phyloP scores from a whole-genome alignment of 2,329 filamentous ascomycete genomes.

The Colletotrichum endophyticum region DNA sequence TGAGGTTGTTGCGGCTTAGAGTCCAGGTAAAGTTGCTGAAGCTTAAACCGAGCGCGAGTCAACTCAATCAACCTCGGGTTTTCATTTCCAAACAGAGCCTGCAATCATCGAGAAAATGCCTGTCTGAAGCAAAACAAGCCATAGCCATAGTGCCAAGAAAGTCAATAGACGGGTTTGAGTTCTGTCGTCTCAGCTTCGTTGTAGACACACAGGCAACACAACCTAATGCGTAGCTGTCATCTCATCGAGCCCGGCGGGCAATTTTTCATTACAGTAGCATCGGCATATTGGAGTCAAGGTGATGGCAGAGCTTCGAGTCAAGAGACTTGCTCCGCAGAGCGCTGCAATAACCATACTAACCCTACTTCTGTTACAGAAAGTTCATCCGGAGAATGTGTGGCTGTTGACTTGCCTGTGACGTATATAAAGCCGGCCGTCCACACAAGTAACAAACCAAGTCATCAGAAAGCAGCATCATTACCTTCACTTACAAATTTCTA shows the following conservation, averaged over 20 bases:
- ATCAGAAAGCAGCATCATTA: not conserved
- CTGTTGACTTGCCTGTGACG: not conserved
- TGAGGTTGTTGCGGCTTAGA: not conserved
- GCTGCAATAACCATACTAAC: accelerated
- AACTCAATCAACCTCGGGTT: not conserved
- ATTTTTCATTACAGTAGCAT: not conserved
- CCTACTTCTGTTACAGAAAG: not conserved
- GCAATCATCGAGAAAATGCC: not conserved
- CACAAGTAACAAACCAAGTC: accelerated
- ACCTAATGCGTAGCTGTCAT: not conserved
- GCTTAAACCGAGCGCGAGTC: not conserved
- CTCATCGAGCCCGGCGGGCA: not conserved
- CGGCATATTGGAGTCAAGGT: not conserved
- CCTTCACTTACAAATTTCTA: not conserved
- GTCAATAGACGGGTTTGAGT: not conserved
- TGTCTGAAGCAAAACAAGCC: not conserved
- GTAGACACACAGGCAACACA: not conserved
- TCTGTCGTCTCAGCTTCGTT: not conserved
- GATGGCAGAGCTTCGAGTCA: not conserved
- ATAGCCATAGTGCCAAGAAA: not conserved
- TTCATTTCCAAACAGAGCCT: not conserved
- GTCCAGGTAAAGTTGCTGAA: not conserved
- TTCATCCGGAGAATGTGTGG: not conserved
- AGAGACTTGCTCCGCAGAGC: not conserved
- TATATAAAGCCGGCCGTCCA: not conserved